Evolutionary conservation across 805 yeast species (phyloP).

Genomic region (Candida namnaoensis): DNA sequence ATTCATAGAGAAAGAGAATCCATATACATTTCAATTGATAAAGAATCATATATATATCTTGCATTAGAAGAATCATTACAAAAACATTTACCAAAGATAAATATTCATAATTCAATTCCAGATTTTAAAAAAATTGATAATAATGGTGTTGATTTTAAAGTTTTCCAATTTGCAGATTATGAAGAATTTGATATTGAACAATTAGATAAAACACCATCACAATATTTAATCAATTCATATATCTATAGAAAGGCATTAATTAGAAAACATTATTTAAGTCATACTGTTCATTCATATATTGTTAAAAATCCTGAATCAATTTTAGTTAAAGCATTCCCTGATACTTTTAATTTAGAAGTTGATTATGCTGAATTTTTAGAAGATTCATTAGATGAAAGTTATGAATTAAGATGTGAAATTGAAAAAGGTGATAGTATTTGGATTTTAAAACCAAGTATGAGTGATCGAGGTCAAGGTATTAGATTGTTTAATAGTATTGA

Average conservation of each 20-base stretch:
- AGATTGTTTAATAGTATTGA: constrained; percentile 70
- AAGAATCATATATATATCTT: constrained; percentile 30
- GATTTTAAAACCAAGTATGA: constrained; percentile 95
- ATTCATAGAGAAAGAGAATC: neutral
- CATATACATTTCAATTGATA: constrained; percentile 23
- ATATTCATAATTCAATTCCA: constrained; percentile 19
- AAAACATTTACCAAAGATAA: constrained; percentile 23
- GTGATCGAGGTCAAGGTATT: constrained; percentile 96
- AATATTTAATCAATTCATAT: constrained; percentile 69
- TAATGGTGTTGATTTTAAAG: constrained; percentile 18
- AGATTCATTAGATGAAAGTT: constrained; percentile 87
- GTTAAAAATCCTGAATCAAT: constrained; percentile 70
- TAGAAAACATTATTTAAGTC: constrained; percentile 82
- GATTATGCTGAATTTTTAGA: constrained; percentile 96
- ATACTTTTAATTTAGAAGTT: constrained; percentile 70
- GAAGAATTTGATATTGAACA: constrained; percentile 79
- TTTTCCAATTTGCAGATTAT: constrained; percentile 82
- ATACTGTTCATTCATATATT: constrained; percentile 65
- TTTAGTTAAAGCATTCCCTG: constrained; percentile 57
- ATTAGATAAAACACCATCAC: constrained; percentile 25
- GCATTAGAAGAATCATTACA: constrained; percentile 24
- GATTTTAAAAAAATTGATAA: constrained; percentile 10
- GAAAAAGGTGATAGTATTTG: constrained; percentile 56
- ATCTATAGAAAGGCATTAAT: constrained; percentile 86
- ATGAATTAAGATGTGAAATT: constrained; percentile 77